A percentile compares a stretch with the other conserved stretches of the same genome.
Evolutionary conservation across 768 basidiomycete genomes (phyloP).

Genomic region (Amanita polypyramis): DNA sequence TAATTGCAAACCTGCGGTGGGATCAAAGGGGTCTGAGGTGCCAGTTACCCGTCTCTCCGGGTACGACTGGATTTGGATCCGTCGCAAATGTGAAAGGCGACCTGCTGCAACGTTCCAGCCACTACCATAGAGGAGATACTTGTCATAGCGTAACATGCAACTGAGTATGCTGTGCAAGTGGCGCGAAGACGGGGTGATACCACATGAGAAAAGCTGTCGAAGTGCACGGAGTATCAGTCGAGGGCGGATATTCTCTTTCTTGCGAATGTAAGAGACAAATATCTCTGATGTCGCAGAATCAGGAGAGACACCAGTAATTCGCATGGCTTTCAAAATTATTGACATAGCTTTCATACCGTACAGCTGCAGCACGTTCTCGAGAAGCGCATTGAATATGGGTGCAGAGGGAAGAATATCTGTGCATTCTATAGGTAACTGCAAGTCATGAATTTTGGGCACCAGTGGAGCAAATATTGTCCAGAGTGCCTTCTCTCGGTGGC

Average conservation of each 20-base stretch:
- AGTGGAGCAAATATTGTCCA: constrained; percentile 2
- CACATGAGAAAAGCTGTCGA: constrained; percentile 30
- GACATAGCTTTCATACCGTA: constrained; percentile 40
- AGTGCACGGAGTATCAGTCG: constrained; percentile 37
- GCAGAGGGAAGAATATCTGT: constrained; percentile 25
- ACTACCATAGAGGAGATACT: constrained; percentile 27
- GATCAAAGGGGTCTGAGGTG: constrained; percentile 31
- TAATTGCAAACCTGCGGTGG: constrained; percentile 34
- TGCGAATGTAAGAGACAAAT: constrained; percentile 41
- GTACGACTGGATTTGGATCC: neutral
- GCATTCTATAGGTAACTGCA: constrained; percentile 12
- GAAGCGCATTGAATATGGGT: constrained; percentile 51
- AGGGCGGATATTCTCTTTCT: constrained; percentile 31
- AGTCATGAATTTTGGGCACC: constrained; percentile 1
- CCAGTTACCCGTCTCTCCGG: constrained; percentile 12
- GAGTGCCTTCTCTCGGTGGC: constrained; percentile 16
- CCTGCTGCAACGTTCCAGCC: constrained; percentile 38
- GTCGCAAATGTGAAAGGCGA: constrained; percentile 19
- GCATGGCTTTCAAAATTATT: constrained; percentile 46
- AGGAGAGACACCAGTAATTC: constrained; percentile 33
- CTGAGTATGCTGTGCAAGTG: constrained; percentile 50
- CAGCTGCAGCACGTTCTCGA: constrained; percentile 36
- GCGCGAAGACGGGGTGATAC: constrained; percentile 36
- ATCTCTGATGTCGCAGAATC: constrained; percentile 46
- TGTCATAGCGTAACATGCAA: constrained; percentile 42